Evolutionary conservation across 257 asterid species (phyloP).

Genomic region (Solanum okadae): DNA sequence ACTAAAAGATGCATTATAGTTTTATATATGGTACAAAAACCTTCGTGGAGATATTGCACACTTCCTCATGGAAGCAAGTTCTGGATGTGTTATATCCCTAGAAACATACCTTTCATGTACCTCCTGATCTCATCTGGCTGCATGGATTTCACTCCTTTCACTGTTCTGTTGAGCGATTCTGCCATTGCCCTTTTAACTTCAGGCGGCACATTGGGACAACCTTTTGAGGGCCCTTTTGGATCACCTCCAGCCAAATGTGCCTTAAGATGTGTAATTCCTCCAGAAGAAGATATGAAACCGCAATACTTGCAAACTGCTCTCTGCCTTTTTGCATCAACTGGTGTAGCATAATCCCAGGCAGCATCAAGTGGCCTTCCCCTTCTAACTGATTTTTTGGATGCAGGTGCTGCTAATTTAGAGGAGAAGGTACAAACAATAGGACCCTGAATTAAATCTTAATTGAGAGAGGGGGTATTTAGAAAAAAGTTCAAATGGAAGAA

Average conservation of each 20-base stretch:
- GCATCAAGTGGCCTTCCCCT: conserved; percentile 30
- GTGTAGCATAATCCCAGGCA: conserved; percentile 40
- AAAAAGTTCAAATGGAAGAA: not conserved
- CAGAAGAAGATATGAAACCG: conserved; percentile 32
- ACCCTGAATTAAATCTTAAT: not conserved
- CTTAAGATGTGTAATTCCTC: conserved; percentile 35
- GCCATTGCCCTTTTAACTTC: conserved; percentile 27
- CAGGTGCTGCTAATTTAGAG: conserved; percentile 11
- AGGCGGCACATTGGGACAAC: conserved; percentile 29
- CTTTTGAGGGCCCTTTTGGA: conserved; percentile 17
- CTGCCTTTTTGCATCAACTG: conserved; percentile 28
- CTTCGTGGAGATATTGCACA: not conserved
- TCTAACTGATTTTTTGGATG: conserved; percentile 10
- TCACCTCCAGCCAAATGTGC: conserved; percentile 47
- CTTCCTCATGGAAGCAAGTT: not conserved
- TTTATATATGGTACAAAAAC: not conserved
- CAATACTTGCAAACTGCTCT: conserved; percentile 36
- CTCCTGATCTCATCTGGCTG: not conserved
- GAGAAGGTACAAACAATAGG: not conserved
- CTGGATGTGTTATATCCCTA: not conserved
- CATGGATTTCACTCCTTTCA: conserved; percentile 16
- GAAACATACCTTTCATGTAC: not conserved
- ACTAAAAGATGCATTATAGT: not conserved
- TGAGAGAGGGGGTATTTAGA: not conserved
- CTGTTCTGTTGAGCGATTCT: conserved; percentile 18